These are phyloP conservation scores for Apiotrichum siamense DNA, from an alignment of 1,284 basidiomycete species.

Conservation along the genomic window DNA sequence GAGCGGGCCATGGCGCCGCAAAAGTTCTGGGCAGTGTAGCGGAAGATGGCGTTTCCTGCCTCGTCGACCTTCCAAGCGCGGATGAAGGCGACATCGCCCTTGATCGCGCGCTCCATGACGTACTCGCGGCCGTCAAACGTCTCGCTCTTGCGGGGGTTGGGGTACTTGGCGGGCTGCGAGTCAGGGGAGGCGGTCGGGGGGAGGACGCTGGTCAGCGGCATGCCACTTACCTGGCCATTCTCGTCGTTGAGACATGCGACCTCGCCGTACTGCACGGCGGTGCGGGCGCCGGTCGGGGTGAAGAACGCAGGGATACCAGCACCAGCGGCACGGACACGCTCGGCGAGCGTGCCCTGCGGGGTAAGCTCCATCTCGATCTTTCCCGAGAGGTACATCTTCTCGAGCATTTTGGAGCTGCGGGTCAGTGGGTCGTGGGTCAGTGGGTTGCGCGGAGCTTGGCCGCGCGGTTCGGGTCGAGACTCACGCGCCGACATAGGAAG, in stretches of 20 bases:
- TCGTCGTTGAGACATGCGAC: constrained; percentile 53
- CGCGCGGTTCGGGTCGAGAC: not conserved
- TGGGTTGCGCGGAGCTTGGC: no score
- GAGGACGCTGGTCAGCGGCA: no score
- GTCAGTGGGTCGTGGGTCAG: no score
- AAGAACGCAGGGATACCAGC: constrained; percentile 95
- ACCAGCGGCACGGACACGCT: constrained; percentile 83
- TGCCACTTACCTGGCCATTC: constrained; percentile 53
- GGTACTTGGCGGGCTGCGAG: constrained; percentile 53
- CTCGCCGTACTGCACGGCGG: constrained; percentile 14
- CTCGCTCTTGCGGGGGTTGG: constrained; percentile 68
- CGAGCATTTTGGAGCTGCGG: constrained; percentile 47
- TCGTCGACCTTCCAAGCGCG: constrained; percentile 95
- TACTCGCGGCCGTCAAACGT: constrained; percentile 77
- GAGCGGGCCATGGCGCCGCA: constrained; percentile 78
- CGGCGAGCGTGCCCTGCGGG: constrained; percentile 84
- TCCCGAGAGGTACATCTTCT: constrained; percentile 67
- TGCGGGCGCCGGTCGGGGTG: constrained; percentile 76
- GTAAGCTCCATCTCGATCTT: constrained; percentile 79
- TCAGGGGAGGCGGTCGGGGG: no score
- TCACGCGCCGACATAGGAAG: constrained; percentile 68
- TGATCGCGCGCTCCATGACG: constrained; percentile 79
- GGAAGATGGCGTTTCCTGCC: constrained; percentile 75
- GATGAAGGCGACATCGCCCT: constrained; percentile 82
- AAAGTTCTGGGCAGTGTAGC: constrained; percentile 86